A percentile compares a stretch with the other conserved stretches of the same genome.
Evolutionary conservation across 2,329 filamentous ascomycete species (phyloP).

Genomic region (Clarireedia monteithiana): DNA sequence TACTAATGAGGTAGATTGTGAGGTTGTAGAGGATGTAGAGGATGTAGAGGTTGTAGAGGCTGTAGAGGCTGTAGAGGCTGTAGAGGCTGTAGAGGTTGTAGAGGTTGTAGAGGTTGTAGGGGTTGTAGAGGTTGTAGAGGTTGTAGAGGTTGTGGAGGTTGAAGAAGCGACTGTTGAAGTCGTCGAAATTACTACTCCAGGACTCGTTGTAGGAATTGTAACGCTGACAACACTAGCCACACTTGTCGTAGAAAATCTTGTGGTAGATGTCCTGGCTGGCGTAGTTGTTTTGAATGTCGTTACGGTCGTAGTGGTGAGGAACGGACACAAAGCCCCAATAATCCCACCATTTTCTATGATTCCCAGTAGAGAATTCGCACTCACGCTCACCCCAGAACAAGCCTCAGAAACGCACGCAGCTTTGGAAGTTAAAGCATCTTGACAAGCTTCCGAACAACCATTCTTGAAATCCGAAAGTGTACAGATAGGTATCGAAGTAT

Average conservation of each 20-base stretch:
- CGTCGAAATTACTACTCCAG: background rate
- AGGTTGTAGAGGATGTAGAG: background rate
- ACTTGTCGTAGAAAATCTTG: slow-evolving; percentile 4
- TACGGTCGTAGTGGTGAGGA: slow-evolving; percentile 8
- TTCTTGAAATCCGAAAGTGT: slow-evolving; percentile 22
- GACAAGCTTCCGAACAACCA: slow-evolving; percentile 23
- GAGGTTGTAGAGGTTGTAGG: background rate
- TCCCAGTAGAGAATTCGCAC: slow-evolving; percentile 24
- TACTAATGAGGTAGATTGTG: background rate
- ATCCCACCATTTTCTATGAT: slow-evolving; percentile 26
- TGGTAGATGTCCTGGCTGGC: slow-evolving; percentile 2
- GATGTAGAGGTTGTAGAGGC: background rate
- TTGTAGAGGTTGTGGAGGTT: background rate
- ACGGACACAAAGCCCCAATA: slow-evolving; percentile 23
- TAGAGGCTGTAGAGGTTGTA: background rate
- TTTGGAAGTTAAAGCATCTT: slow-evolving; percentile 14
- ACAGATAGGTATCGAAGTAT: slow-evolving; percentile 22
- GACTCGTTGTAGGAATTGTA: slow-evolving; percentile 2
- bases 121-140: background rate
- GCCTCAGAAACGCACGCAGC: slow-evolving; percentile 15
- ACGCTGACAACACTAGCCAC: slow-evolving; percentile 3
- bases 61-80: background rate
- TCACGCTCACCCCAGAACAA: slow-evolving; percentile 18
- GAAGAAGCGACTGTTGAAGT: background rate
- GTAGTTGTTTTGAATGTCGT: slow-evolving; percentile 2